Percentiles rank a stretch among this genome's conserved stretches.
Evolutionary conservation across 768 basidiomycete genomes (phyloP).

Genomic region (Collybiopsis confluens): DNA sequence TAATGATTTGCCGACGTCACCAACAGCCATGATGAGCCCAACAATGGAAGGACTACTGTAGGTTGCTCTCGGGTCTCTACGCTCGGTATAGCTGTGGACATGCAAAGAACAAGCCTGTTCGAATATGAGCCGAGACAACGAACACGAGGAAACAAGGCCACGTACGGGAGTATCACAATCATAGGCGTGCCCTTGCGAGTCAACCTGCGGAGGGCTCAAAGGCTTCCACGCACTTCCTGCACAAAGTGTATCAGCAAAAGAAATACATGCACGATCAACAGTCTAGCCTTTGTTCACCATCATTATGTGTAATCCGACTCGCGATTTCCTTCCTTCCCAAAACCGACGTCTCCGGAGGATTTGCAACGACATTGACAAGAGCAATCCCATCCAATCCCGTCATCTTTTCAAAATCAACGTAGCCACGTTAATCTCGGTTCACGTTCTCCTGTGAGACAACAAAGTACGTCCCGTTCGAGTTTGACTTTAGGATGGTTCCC

Average conservation of each 20-base stretch:
- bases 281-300: constrained; percentile 67
- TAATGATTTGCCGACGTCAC: constrained; percentile 86
- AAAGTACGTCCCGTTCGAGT: constrained; percentile 98
- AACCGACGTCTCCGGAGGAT: constrained; percentile 69
- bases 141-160: neutral
- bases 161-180: constrained; percentile 64
- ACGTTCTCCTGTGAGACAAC: constrained; percentile 81
- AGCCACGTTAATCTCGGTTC: constrained; percentile 83
- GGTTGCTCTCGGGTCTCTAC: constrained; percentile 84
- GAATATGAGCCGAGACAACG: neutral
- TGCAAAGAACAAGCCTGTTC: constrained; percentile 79
- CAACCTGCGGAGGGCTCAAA: constrained; percentile 65
- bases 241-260: constrained; percentile 6
- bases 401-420: constrained; percentile 98
- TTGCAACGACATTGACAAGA: constrained; percentile 84
- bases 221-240: constrained; percentile 85
- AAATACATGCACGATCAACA: neutral
- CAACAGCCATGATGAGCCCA: constrained; percentile 93
- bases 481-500: constrained; percentile 92
- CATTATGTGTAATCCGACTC: constrained; percentile 92
- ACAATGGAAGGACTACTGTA: constrained; percentile 91
- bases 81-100: constrained; percentile 94
- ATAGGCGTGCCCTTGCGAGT: constrained; percentile 74
- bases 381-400: constrained; percentile 95
- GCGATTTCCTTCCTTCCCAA: constrained; percentile 76